Evolutionary conservation across 768 basidiomycete species (phyloP), one percentile per base, ranked within the genome.

Genomic region (Russula sp.): DNA sequence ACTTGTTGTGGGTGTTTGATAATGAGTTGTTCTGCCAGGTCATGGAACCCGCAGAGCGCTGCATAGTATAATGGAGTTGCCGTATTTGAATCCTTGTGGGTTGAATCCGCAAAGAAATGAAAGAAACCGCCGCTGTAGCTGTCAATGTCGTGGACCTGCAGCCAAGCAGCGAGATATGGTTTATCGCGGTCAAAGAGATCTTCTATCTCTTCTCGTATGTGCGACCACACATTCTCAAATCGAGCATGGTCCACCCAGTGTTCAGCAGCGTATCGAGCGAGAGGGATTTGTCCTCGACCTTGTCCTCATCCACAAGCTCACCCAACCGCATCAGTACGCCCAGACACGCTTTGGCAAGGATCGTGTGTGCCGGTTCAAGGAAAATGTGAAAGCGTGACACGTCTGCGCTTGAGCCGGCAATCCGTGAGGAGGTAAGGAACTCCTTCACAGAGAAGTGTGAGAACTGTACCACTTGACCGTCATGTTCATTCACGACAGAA

Each of bases 381-480:
- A 7, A 13, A 46, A 46, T 30, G n/a, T 58, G 30, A 22, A 30
- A 58, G 32, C 57, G 30, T 6, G 57, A 34, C 10, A 58, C 28
- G 22, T 34, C 44, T 8, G 11, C n/a, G 24, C n/a, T 46, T 9
- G 57, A 34, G 16, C 3, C 4, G 9, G 30, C 30, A 24, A 58
- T 30, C 13, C 57, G 44, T 20, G 28, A 20, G 7, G 57, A 58
- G 2, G 44, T 58, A 10, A 58, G 57, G 57, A 32, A 58, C n/a
- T 58, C 57, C 30, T 58, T 58, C 2, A 58, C 57, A 3, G 57
- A 58, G 28, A 58, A 58, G 14, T 58, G 57, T 5, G 57, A 58
- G 32, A 58, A 48, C 16, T 58, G 57, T 0, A 58, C 42, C 0
- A 58, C 32, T 58, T 34, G 57, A 22, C 5, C 1, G 0, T 11